Evolutionary conservation across 169 alveolate genomes (phyloP).

Genomic region (Babesia sp.): DNA sequence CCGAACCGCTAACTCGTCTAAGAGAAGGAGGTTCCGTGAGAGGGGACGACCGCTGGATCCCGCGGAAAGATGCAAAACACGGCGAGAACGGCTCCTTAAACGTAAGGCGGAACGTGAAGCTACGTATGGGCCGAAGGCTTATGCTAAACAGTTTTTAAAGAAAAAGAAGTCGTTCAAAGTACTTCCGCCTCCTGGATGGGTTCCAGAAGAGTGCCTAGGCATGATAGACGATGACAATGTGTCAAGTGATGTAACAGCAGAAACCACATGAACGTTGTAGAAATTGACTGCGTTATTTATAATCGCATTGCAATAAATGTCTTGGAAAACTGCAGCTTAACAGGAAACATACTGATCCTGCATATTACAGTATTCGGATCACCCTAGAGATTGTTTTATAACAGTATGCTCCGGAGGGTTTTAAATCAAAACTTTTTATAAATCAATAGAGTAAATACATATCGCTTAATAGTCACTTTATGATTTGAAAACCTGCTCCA

Average conservation of each 20-base stretch:
- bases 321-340: too few species aligned
- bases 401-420: not conserved
- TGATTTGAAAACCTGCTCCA: constrained; percentile 23
- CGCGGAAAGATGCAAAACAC: constrained; percentile 69
- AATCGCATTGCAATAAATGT: not conserved
- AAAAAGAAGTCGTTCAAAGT: constrained; percentile 40
- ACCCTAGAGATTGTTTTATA: not conserved
- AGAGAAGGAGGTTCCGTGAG: constrained; percentile 71
- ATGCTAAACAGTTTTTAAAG: constrained; percentile 17
- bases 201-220: constrained; percentile 18
- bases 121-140: constrained; percentile 39
- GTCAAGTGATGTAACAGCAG: not conserved
- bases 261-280: not conserved
- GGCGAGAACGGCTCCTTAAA: constrained; percentile 72
- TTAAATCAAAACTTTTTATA: not conserved
- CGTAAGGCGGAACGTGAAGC: constrained; percentile 63
- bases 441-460: not conserved
- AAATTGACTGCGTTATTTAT: not conserved
- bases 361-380: too few species aligned
- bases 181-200: constrained; percentile 21
- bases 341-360: too few species aligned
- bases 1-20: constrained; percentile 70
- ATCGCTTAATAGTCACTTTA: constrained; percentile 10
- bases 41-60: constrained; percentile 72
- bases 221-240: not conserved